These are phyloP conservation scores for Mucor ambiguus DNA, from an alignment of 371 early-diverging fungal genomes.

Conservation along the genomic window DNA sequence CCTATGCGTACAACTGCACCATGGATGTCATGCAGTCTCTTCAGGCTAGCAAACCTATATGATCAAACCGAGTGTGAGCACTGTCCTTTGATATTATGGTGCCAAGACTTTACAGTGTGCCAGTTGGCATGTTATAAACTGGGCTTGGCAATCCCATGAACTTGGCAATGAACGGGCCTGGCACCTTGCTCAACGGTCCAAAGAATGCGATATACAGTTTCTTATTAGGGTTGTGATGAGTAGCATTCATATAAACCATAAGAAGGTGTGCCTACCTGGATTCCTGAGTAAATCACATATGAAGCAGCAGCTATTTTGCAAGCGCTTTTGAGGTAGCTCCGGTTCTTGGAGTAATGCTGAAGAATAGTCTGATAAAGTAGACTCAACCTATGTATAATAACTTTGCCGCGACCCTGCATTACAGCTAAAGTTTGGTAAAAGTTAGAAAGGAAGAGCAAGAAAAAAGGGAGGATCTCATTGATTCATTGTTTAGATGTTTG, in stretches of 20 bases:
- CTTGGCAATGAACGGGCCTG: slow-evolving; percentile 33
- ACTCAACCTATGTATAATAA: neutral
- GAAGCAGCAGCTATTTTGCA: slow-evolving; percentile 1
- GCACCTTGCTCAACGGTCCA: slow-evolving; percentile 14
- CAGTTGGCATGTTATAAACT: neutral
- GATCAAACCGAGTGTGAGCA: neutral
- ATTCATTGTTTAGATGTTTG: neutral
- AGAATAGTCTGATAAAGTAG: neutral
- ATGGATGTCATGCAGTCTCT: slow-evolving; percentile 16
- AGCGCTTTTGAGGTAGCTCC: neutral
- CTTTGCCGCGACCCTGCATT: neutral
- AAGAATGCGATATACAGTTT: slow-evolving; percentile 1
- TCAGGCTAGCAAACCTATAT: slow-evolving; percentile 19
- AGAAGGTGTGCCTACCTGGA: neutral
- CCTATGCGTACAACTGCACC: slow-evolving; percentile 28
- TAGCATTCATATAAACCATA: neutral
- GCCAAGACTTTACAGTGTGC: neutral
- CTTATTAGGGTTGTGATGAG: neutral
- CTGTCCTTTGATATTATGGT: neutral
- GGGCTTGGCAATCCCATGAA: slow-evolving; percentile 17
- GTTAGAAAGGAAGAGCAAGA: neutral
- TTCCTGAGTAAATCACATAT: neutral
- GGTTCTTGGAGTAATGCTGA: neutral
- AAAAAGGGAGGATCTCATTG: neutral
- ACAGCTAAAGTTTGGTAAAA: neutral